Base-by-base conservation (phyloP, 768 basidiomycete species). In the Amanita polypyramis region DNA sequence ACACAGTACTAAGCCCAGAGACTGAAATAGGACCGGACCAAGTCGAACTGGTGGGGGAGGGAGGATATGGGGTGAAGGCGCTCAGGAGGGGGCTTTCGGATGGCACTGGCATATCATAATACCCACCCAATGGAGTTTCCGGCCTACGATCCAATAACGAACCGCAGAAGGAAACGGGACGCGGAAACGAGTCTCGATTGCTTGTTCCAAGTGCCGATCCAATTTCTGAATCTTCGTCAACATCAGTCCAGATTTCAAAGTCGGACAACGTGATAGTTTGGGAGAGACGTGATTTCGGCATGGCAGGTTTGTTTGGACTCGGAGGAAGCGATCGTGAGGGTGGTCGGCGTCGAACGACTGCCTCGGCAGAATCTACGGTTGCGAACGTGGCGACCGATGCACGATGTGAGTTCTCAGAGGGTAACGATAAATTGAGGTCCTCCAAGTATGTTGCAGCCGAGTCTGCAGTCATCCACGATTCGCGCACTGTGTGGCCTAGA, bases 341-440 rank as follows among this genome's bases (percentile, higher is more conserved):
- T 15, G 41, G 40, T 19, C 37, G 40, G 17, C 48, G 37, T 29
- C 44, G 73, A 47, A 80, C 66, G 41, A 82, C 64, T 9, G 75
- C 80, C 23, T 83, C 77, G 1, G 73, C 72, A 3, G 81, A 81
- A 34, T 67, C 63, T 29, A 73, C 73, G 0, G 80, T 78, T 66
- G 76, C 66, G 50, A 79, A 61, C 0, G 80, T 79, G 21, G 73
- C 71, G 43, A 73, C 63, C 4, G 80, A 81, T 23, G 57, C 57
- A 20, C 72, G 69, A 45, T 57, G 56, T 20, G 62, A 56, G 42
- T 62, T 51, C 51, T 70, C 63, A 51, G 58, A 49, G 3, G 70
- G 67, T 12, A 73, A 54, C 6, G 55, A 54, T 11, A 74, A 47
- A 20, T 64, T 56, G 9, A 76, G 62, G 14, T 69, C 72, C 10